Base-by-base conservation (phyloP, 345 rosid species). In the Trapa incisa region DNA sequence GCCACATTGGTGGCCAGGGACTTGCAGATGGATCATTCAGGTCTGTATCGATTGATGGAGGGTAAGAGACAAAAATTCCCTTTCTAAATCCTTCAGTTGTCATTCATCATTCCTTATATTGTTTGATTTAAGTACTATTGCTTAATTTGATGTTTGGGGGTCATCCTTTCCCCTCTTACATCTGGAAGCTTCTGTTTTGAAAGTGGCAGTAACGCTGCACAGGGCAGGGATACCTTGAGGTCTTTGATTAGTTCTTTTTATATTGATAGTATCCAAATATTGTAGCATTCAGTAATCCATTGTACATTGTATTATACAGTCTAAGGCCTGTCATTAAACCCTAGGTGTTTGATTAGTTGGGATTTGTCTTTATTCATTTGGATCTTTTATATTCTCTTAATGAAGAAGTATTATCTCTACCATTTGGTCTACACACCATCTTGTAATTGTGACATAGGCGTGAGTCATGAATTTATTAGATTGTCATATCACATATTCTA, bases 1-100 rank as follows among this genome's bases (percentile, higher is more conserved):
- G 79, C 79, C 87, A 85, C 72, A 75, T 82, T 79, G 81, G 84
- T 65, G 73, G 68, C 72, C 80, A 75, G 68, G 89, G 96, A 72
- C 70, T 77, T 71, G 78, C 71, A 29, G 90, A 92, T 79, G 98
- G 89, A 75, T 83, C 94, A 67, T 75, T 81, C 66, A 84, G 73
- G 83, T 68, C 85, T 63, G 80, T 80, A 72, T 87, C 91, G 65
- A 64, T 80, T 74, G 96, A 90, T 69, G 96, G 86, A 84, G 81
- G 87, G 92, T 86, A 80, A 80, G 86, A 64, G 62, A 71, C 47
- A 16, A 68, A 38, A 61, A 22, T 36, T 68, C 68, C 36, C 67
- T 52, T 65, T 33, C 16, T 53, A 41, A 41, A 43, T 41, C 36
- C 14, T 9, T 38, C 17, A 13, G 50, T 4, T 32, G 12, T 42